Evolutionary conservation across 352 stramenopile genomes (phyloP).

Genomic region (Pythium periplocum): DNA sequence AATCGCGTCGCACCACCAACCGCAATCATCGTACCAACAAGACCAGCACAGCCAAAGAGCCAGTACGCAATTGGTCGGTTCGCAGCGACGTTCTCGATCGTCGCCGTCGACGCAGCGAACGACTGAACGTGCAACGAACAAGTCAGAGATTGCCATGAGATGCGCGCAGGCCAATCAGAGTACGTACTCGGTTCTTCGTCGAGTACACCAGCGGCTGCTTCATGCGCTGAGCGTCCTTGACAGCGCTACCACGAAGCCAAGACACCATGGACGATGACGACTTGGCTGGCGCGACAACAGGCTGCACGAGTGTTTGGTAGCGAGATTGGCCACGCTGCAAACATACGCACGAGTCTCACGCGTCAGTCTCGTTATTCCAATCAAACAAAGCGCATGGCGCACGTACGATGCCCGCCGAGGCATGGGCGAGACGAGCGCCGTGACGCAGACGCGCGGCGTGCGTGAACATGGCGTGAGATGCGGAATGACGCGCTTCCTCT

Average conservation of each 20-base stretch:
- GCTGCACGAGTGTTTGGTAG: constrained; percentile 62
- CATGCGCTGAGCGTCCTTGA: constrained; percentile 13
- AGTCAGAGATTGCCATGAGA: background rate
- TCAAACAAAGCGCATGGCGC: constrained; percentile 8
- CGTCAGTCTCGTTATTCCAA: background rate
- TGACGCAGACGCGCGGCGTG: constrained; percentile 21
- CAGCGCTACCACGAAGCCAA: constrained; percentile 29
- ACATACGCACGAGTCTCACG: background rate
- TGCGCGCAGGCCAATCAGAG: background rate
- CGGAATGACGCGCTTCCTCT: too few species aligned
- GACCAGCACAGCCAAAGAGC: constrained; percentile 92
- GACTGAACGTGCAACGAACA: constrained; percentile 24
- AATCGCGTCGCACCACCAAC: constrained; percentile 96
- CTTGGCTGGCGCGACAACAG: constrained; percentile 23
- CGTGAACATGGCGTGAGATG: constrained; percentile 26
- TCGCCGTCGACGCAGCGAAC: constrained; percentile 44
- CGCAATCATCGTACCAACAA: constrained; percentile 97
- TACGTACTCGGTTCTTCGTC: constrained; percentile 64
- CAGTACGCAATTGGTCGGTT: constrained; percentile 91
- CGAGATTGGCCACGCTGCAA: constrained; percentile 20
- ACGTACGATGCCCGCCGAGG: constrained; percentile 5
- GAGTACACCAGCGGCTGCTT: constrained; percentile 59
- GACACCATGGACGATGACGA: constrained; percentile 17
- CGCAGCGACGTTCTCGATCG: constrained; percentile 74
- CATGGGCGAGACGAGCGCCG: constrained; percentile 4